Evolutionary conservation across 495 filamentous ascomycete species (phyloP).

Genomic region (Cercophora scortea): DNA sequence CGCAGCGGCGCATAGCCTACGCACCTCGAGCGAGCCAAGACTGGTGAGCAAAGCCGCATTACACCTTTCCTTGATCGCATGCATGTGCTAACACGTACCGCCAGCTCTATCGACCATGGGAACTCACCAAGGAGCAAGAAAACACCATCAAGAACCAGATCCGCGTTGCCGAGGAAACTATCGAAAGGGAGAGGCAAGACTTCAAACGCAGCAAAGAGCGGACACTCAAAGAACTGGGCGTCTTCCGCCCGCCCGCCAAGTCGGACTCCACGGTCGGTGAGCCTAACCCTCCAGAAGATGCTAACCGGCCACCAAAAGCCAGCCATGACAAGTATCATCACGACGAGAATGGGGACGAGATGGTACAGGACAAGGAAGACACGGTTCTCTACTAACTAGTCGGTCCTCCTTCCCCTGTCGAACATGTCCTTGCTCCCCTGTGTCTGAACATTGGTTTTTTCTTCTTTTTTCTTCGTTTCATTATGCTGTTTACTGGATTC

Average conservation of each 20-base stretch:
- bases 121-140: constrained; percentile 50
- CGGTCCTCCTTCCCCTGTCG: not conserved
- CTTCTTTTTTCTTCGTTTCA: not conserved
- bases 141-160: constrained; percentile 40
- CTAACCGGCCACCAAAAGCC: constrained; percentile 26
- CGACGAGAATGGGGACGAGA: constrained; percentile 63
- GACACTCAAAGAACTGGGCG: constrained; percentile 21
- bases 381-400: constrained; percentile 70
- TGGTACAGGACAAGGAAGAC: constrained; percentile 72
- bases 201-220: constrained; percentile 32
- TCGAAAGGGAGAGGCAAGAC: constrained; percentile 36
- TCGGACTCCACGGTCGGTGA: constrained; percentile 37
- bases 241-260: constrained; percentile 14
- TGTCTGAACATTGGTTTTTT: not conserved
- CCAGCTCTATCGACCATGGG: constrained; percentile 88
- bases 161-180: constrained; percentile 33
- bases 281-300: constrained; percentile 34
- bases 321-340: constrained; percentile 37
- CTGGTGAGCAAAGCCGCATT: constrained; percentile 57
- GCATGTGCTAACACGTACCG: not conserved
- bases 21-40: constrained; percentile 64
- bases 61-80: not conserved
- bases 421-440: not conserved
- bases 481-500: too few relatives aligned
- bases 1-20: constrained; percentile 64